Evolutionary conservation across 208 protist species (phyloP).

Genomic region (Acanthamoeba triangularis): DNA sequence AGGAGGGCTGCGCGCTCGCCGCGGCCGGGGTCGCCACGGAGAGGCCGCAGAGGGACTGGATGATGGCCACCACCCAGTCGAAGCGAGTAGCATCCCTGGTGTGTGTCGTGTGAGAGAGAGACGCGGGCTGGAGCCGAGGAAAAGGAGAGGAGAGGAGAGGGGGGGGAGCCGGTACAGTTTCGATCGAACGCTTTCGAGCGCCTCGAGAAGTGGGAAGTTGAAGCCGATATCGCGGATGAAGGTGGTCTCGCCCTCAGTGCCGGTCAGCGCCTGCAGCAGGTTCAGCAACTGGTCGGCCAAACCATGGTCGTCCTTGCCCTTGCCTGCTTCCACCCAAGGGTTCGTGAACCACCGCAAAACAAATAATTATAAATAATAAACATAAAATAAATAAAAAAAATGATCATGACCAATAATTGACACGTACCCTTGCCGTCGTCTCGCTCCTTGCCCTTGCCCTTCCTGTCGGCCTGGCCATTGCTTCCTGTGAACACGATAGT

Average conservation of each 20-base stretch:
- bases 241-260: conserved; percentile 39
- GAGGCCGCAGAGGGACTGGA: conserved; percentile 29
- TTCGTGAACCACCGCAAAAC: neutral
- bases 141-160: too few relatives aligned
- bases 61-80: conserved; percentile 67
- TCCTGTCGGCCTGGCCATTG: conserved; percentile 31
- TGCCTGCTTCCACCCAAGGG: conserved; percentile 8
- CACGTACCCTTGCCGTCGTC: conserved; percentile 52
- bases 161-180: neutral
- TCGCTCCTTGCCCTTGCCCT: conserved; percentile 59
- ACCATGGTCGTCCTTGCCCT: neutral
- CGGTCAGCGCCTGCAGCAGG: conserved; percentile 36
- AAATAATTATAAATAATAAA: too few relatives aligned
- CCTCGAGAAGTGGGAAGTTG: conserved; percentile 45
- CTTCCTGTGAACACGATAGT: neutral
- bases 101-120: neutral
- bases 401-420: neutral
- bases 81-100: conserved; percentile 50
- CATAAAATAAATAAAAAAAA: neutral
- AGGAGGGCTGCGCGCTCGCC: neutral
- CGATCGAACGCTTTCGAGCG: conserved; percentile 19
- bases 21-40: neutral
- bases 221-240: conserved; percentile 50
- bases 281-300: conserved; percentile 24
- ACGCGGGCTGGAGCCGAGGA: neutral